Evolutionary conservation across 2,329 filamentous ascomycete species (phyloP).

Genomic region (Microcyclospora pomicola): DNA sequence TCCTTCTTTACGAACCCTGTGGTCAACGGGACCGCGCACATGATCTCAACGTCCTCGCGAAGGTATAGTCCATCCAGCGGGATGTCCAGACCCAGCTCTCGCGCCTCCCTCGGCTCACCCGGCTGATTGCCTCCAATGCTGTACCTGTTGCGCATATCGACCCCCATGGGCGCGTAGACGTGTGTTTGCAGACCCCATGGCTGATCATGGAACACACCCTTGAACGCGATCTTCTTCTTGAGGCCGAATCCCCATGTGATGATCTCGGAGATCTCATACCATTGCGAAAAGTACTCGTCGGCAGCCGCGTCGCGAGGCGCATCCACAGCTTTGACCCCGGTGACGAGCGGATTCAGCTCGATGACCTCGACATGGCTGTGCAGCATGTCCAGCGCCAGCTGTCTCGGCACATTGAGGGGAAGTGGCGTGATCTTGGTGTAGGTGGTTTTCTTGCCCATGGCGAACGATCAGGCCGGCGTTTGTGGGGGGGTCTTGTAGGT

Average conservation of each 20-base stretch:
- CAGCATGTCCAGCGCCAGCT: conserved; percentile 58
- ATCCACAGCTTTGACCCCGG: conserved; percentile 48
- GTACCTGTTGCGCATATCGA: conserved; percentile 56
- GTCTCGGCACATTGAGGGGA: conserved; percentile 54
- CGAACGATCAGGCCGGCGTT: background rate
- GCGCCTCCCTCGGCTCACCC: conserved; percentile 47
- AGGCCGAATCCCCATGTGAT: conserved; percentile 55
- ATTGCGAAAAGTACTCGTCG: conserved; percentile 60
- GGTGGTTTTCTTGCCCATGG: conserved; percentile 43
- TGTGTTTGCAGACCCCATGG: conserved; percentile 60
- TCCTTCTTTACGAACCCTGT: conserved; percentile 53
- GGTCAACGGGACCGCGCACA: conserved; percentile 48
- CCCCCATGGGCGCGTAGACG: conserved; percentile 52
- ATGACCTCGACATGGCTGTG: conserved; percentile 59
- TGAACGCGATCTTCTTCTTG: conserved; percentile 53
- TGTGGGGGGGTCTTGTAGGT: no score
- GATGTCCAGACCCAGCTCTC: conserved; percentile 51
- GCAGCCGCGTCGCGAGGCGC: conserved; percentile 53
- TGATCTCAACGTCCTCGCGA: conserved; percentile 57
- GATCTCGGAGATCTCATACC: conserved; percentile 59
- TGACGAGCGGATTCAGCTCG: conserved; percentile 55
- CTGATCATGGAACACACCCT: conserved; percentile 58
- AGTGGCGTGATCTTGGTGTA: conserved; percentile 59
- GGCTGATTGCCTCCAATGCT: conserved; percentile 55
- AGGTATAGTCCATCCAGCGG: conserved; percentile 54